Evolutionary conservation across 73 alveolate species (phyloP), one percentile per base, ranked within the genome.

Genomic region (Paramecium pentaurelia): DNA sequence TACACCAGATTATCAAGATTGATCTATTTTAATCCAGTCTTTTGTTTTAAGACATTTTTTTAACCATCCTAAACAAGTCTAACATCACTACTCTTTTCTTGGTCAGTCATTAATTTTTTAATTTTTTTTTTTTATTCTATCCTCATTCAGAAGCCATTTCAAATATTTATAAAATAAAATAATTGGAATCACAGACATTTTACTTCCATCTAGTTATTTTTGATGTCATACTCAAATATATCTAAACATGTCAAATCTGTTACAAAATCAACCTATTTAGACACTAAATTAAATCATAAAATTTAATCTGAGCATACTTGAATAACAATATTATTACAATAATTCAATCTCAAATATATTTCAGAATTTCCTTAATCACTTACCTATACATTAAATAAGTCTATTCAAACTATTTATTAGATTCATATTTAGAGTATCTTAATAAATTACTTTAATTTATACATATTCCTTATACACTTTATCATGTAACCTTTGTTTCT

Each of bases 181-280:
- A 38, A 28, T 88, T 93, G 96, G 98, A 95, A 86, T 71, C 93
- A 45, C 98, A 96, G 92, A 97, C 95, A 93, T 96, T 93, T 93
- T 97, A 96, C 75, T 96, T 93, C 92, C 95, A 93, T 47, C 95
- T 96, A 2, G 93, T 95, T 54, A n/a, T 54, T 54, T 54, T n/a
- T 7, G 22, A 54, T 54, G 34, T 54, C 70, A 0, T 40, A 1
- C 36, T 27, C 73, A 34, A 22, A 25, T 27, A 64, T 54, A 54
- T 54, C 70, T 54, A 54, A 16, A 87, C 99, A 99, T 11, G 99
- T 95, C 71, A 95, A 98, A 77, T 98, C 98, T 64, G 99, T 97
- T 12, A 99, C 99, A 37, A 98, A 98, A 93, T 93, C 99, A 38
- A 92, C 99, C 71, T 96, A 97, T 92, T 92, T 98, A 59, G 99